phyloP scores from a whole-genome alignment of 768 basidiomycete species.

The Trametes cubensis region DNA sequence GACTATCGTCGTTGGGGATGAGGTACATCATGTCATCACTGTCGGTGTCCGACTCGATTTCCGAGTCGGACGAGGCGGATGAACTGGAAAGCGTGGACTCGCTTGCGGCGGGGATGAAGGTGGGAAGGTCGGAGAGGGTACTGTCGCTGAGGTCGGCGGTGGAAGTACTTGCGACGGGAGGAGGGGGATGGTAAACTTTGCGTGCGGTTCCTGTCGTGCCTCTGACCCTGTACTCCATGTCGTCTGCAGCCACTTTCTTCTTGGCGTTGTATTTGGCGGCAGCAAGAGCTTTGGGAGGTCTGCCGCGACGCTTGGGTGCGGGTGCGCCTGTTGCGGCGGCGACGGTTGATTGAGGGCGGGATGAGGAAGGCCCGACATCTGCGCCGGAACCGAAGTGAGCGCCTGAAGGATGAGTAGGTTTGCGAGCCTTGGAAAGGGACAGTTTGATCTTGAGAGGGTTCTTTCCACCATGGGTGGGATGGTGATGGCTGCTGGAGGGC shows the following conservation, averaged over 20 bases:
- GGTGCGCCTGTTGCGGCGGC: slow-evolving; percentile 35
- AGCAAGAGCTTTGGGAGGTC: slow-evolving; percentile 53
- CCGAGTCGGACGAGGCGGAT: slow-evolving; percentile 31
- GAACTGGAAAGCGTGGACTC: slow-evolving; percentile 33
- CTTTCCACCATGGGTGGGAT: slow-evolving; percentile 26
- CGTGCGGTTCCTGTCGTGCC: slow-evolving; percentile 34
- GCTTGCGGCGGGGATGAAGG: slow-evolving; percentile 38
- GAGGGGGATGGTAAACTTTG: slow-evolving; percentile 18
- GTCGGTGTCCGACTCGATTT: slow-evolving; percentile 28
- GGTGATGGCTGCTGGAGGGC: slow-evolving; percentile 28
- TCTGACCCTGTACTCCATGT: slow-evolving; percentile 37
- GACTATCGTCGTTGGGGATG: slow-evolving; percentile 11
- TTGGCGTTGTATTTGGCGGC: slow-evolving; percentile 38
- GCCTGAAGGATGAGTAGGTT: slow-evolving; percentile 17
- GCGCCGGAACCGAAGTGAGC: slow-evolving; percentile 14
- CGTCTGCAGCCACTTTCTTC: slow-evolving; percentile 25
- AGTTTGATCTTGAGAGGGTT: slow-evolving; percentile 74
- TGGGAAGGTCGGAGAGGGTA: slow-evolving; percentile 32
- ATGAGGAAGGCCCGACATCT: slow-evolving; percentile 18
- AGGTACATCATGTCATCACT: slow-evolving; percentile 21
- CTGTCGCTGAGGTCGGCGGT: slow-evolving; percentile 28
- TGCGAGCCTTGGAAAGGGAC: slow-evolving; percentile 50
- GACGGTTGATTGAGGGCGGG: slow-evolving; percentile 8
- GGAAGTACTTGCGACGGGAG: slow-evolving; percentile 26
- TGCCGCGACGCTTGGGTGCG: slow-evolving; percentile 53